Evolutionary conservation across 2,329 filamentous ascomycete genomes (phyloP), one percentile per base, ranked within the genome.

Genomic region (Penicillium glabrum): DNA sequence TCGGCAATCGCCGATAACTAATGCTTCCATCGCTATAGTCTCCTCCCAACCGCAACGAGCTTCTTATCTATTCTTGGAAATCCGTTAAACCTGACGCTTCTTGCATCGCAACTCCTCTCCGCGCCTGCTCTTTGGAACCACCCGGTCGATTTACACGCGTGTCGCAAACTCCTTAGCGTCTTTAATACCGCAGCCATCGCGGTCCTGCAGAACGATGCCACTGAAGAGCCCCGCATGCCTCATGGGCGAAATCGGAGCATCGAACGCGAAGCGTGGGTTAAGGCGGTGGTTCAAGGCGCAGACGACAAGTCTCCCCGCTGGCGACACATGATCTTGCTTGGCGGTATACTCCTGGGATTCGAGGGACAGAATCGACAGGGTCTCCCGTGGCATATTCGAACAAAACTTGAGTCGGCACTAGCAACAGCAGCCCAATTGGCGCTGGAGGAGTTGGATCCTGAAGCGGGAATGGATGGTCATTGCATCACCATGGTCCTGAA

Each of bases 291-390:
- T 2, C 79, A 79, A 41, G 85, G 85, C 9, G 85, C 85, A 16
- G 83, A 87, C 67, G 85, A 83, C 45, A 81, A 79, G 64, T 87
- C 79, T 73, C 83, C 81, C 19, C 80, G 90, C 68, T 96, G 91
- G 91, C 88, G 91, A 72, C 92, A 96, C 72, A 75, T 92, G 29
- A 79, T 96, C n/a, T 83, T 93, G 5, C 82, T 96, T 9, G 87
- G 87, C 0, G 93, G 91, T 3, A 78, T 96, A 23, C 75, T 96
- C 56, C 83, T 93, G 69, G 91, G 90, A 9, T 88, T 93, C 68
- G 88, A 89, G 62, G 79, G 82, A 16, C 81, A 84, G 58, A 83
- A 87, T 41, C 77, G 86, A 46, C 82, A 83, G 57, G 83, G 85
- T n/a, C 73, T 92, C n/a, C 84, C 87, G 5, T 75, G 79, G 31